Base-by-base conservation (phyloP, 78 protist genomes). In the Dictyostelium intermedium region DNA sequence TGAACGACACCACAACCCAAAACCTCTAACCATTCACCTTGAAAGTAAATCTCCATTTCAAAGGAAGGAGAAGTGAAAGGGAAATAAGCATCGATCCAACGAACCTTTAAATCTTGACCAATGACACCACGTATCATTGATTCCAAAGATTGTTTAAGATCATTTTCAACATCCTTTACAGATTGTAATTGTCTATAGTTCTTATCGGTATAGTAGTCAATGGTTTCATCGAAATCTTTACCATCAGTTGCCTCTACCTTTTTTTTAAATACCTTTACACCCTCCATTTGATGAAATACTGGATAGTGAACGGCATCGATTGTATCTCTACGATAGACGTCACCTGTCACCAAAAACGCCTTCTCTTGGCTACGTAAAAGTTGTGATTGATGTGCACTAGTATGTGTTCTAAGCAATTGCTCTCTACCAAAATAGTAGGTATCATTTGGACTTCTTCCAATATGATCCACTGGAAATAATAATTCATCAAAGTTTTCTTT, bases 41-140 rank as follows among this genome's bases (percentile, higher is more conserved):
- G 53, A 95, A 83, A 98, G 56, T 77, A 82, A 47, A 98, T 91
- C 66, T 98, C 99, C 79, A 98, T 95, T 89, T 98, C 99, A 32
- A 77, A 85, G 0, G 97, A 91, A 9, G 98, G 99, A 13, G 96
- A 91, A 10, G 99, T 98, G 91, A 98, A 98, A 32, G 99, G 99
- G 73, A 98, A 98, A 81, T 96, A 96, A 8, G 97, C 98, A 20
- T 97, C 98, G 27, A 96, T 85, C 98, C 98, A 96, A 23, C 96
- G 87, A 79, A 89, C 53, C n/a, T 95, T 56, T 14, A 95, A 80
- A 47, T 79, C 95, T 23, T 37, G 72, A 20, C 92, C 91, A 37
- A 96, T 91, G 5, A 89, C 92, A 10, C 72, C 6, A 11, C 77
- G 81, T 41, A 94, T 81, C 84, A 69, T 77, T 25, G 83, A 83